These are phyloP conservation scores for Sechiopsis laciniata DNA, from an alignment of 306 rosid species.

Conservation along the genomic window DNA sequence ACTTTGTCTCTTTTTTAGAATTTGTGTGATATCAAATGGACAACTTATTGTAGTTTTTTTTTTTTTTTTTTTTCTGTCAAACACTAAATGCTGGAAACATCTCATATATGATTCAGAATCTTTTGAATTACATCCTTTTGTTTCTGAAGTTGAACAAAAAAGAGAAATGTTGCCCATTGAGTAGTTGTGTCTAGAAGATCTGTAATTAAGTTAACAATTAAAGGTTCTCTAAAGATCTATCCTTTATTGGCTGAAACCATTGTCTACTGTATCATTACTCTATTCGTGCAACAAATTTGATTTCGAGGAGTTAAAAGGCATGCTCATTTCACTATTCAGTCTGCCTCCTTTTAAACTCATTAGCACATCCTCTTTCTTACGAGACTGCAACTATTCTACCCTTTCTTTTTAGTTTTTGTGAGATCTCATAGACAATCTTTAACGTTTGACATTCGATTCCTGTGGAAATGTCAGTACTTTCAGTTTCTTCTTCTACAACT, in stretches of 20 bases:
- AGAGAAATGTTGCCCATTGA: neutral
- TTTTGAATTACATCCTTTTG: neutral
- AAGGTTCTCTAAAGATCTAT: neutral
- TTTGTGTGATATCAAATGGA: constrained; percentile 4
- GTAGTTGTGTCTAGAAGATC: neutral
- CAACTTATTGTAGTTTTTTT: neutral
- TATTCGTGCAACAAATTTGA: neutral
- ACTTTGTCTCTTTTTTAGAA: neutral
- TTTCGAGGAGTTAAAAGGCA: neutral
- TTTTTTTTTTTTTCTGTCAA: neutral
- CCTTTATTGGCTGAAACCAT: neutral
- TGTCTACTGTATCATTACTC: neutral
- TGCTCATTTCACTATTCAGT: neutral
- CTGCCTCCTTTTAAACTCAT: neutral
- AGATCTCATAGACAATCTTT: neutral
- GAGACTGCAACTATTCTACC: neutral
- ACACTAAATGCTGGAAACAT: constrained; percentile 3
- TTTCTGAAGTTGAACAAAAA: neutral
- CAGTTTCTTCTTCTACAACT: neutral
- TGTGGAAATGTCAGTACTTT: constrained; percentile 8
- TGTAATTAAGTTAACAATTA: neutral
- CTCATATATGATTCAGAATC: neutral
- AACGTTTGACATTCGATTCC: neutral
- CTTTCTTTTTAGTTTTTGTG: neutral
- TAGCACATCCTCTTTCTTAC: neutral